phyloP scores from a whole-genome alignment of 768 basidiomycete genomes.

The Boletus rubropictus region DNA sequence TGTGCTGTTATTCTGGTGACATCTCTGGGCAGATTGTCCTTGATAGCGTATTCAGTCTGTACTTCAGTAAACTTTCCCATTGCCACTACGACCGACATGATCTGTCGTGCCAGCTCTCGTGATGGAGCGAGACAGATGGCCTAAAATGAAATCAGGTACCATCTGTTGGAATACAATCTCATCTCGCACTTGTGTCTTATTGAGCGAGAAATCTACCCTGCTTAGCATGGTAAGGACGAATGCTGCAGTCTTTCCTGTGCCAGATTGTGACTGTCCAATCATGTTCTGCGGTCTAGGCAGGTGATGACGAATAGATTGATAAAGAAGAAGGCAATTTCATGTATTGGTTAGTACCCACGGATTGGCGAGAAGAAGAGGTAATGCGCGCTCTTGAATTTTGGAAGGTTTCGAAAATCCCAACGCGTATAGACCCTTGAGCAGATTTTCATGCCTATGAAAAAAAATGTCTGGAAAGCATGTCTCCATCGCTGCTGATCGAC shows the following conservation, averaged over 20 bases:
- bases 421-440: constrained; percentile 89
- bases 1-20: constrained; percentile 75
- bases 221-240: constrained; percentile 97
- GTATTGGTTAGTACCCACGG: constrained; percentile 52
- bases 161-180: neutral
- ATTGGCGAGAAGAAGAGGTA: constrained; percentile 83
- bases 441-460: constrained; percentile 63
- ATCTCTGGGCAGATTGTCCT: constrained; percentile 67
- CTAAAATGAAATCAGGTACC: constrained; percentile 35
- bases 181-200: constrained; percentile 71
- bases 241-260: constrained; percentile 98
- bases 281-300: constrained; percentile 83
- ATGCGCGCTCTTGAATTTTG: constrained; percentile 95
- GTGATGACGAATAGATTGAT: constrained; percentile 6
- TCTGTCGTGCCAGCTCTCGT: constrained; percentile 94
- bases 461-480: constrained; percentile 3
- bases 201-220: constrained; percentile 77
- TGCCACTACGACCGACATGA: constrained; percentile 87
- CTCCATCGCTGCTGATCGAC: constrained; percentile 28
- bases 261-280: constrained; percentile 99
- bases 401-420: constrained; percentile 98
- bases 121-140: constrained; percentile 97
- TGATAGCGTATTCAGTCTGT: constrained; percentile 94
- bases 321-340: neutral
- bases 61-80: constrained; percentile 96